Base-by-base conservation (phyloP, 176 grass and related monocot species). In the Poa annua region DNA sequence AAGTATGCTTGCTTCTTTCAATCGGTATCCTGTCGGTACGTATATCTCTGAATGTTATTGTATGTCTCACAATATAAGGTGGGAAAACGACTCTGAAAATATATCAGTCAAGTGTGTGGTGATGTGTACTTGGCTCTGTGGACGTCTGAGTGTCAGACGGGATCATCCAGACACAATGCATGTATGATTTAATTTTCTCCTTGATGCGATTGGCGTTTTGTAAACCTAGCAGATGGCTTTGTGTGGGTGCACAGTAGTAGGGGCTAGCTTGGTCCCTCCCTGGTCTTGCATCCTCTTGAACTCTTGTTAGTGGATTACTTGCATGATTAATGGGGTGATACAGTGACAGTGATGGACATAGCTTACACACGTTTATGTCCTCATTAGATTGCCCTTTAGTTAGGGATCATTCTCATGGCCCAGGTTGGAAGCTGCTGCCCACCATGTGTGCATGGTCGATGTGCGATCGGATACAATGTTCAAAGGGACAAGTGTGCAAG, bases 241-340 rank as follows among this genome's bases (percentile, higher is more conserved):
- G 33, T 71, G 60, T 87, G 69, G 67, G 33, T 52, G 51, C 41
- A 88, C 34, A 82, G 67, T 47, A 70, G 57, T 47, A 78, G 57
- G 6, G 10, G 15, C 67, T 66, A 72, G 84, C 15, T 47, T 79
- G 84, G 32, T 22, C 53, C 88, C 61, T 34, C 25, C 54, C 79
- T 35, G 59, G 34, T 75, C 48, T 75, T 83, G 74, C 75, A 68
- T 39, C 17, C 35, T 84, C 68, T 83, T 84, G 84, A 84, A 90
- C 61, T 57, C 19, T 85, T 89, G 72, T 89, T 82, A 34, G 83
- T 78, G 88, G 52, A 78, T 69, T 89, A 72, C 75, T 77, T 89
- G 53, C 22, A 85, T 64, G 61, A 64, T 34, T 60, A 25, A 48
- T 60, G 76, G 38, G 84, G 29, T 76, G 64, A 82, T 78, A 53